Evolutionary conservation across 495 filamentous ascomycete species (phyloP).

Genomic region (Penicillium canescens): DNA sequence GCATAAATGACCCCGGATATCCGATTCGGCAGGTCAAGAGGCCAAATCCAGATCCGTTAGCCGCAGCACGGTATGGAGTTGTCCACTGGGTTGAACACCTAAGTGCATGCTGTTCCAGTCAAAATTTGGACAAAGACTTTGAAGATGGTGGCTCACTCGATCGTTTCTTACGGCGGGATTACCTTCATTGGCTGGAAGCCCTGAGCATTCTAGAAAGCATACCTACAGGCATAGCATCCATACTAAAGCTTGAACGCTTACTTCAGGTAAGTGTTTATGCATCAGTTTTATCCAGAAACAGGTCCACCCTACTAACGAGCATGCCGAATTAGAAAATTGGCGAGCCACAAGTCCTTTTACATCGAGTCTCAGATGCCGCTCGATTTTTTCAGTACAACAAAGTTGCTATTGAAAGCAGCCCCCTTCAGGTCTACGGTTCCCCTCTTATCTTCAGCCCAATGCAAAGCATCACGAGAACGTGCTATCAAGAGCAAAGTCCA

Average conservation of each 20-base stretch:
- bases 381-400: conserved; percentile 25
- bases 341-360: conserved; percentile 3
- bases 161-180: conserved; percentile 23
- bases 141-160: conserved; percentile 16
- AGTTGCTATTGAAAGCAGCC: conserved; percentile 23
- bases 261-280: conserved; percentile 8
- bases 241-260: conserved; percentile 10
- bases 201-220: conserved; percentile 30
- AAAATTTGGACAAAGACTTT: conserved; percentile 2
- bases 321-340: conserved; percentile 1
- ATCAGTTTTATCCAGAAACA: background rate
- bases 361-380: conserved; percentile 27
- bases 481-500: conserved; percentile 16
- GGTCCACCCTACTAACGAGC: background rate
- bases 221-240: conserved; percentile 22
- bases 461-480: conserved; percentile 19
- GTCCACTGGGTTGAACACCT: conserved; percentile 41
- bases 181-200: conserved; percentile 40
- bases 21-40: background rate
- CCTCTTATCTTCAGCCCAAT: conserved; percentile 33
- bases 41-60: conserved; percentile 17
- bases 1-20: conserved; percentile 13
- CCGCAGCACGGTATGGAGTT: conserved; percentile 29
- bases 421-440: conserved; percentile 30
- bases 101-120: background rate